A percentile compares a stretch with the other conserved stretches of the same genome.
phyloP scores from a whole-genome alignment of 2,329 filamentous ascomycete species.

The Fulvia fulva region DNA sequence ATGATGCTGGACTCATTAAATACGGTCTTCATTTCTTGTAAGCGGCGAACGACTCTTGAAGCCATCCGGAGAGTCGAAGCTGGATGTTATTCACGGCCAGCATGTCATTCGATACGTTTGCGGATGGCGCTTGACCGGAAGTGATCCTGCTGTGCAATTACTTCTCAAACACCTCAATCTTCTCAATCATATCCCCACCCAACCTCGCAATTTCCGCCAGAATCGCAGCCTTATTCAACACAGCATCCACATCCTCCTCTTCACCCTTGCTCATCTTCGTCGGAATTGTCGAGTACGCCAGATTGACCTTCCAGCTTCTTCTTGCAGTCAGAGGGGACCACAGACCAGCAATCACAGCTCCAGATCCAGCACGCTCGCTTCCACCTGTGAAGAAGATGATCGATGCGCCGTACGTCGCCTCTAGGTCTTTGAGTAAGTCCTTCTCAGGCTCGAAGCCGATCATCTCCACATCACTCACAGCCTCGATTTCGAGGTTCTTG shows the following conservation, averaged over 20 bases:
- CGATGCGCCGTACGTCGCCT: conserved; percentile 61
- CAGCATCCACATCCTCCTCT: conserved; percentile 43
- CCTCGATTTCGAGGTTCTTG: conserved; percentile 72
- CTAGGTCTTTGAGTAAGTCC: conserved; percentile 65
- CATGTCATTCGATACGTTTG: too few species aligned
- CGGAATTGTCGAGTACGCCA: conserved; percentile 65
- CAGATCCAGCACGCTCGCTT: conserved; percentile 34
- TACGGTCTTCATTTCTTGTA: too few species aligned
- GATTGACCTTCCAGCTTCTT: conserved; percentile 65
- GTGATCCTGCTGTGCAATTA: background rate
- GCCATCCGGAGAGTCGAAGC: too few species aligned
- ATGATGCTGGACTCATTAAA: too few species aligned
- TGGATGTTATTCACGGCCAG: too few species aligned
- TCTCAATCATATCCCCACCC: conserved; percentile 60
- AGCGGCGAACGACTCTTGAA: too few species aligned
- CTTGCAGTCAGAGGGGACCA: conserved; percentile 58
- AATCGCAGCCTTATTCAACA: conserved; percentile 64
- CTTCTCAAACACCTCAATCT: conserved; percentile 51
- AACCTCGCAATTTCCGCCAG: conserved; percentile 67
- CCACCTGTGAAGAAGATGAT: conserved; percentile 77
- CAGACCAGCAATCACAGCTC: conserved; percentile 58
- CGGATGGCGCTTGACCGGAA: too few species aligned
- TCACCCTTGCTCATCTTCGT: conserved; percentile 30
- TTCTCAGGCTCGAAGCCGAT: conserved; percentile 59
- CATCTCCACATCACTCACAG: conserved; percentile 39